A percentile compares a stretch with the other conserved stretches of the same genome.
Conservation (phyloP, 2,329 filamentous ascomycete species). For the Rhynchosporium agropyri region DNA sequence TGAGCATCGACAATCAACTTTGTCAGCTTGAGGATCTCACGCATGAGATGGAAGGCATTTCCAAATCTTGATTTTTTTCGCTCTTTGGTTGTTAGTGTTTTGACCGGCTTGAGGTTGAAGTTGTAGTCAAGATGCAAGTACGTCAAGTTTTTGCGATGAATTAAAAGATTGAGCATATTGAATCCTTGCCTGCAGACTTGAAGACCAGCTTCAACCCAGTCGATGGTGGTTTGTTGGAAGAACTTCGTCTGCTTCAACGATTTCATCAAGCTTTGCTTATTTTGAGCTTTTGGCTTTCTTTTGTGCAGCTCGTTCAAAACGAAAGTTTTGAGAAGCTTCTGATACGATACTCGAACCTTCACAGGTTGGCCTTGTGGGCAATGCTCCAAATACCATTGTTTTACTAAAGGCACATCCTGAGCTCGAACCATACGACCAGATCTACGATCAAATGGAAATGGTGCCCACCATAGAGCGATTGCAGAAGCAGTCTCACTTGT, state of each 20-base stretch:
- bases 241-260: slow-evolving; percentile 97
- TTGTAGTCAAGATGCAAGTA: slow-evolving; percentile 99
- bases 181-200: slow-evolving; percentile 98
- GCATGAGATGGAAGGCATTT: slow-evolving; percentile 98
- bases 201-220: slow-evolving; percentile 98
- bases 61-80: slow-evolving; percentile 99
- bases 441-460: slow-evolving; percentile 90
- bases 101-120: slow-evolving; percentile 98
- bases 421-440: slow-evolving; percentile 96
- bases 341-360: slow-evolving; percentile 97
- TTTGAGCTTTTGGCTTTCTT: slow-evolving; percentile 92
- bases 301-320: slow-evolving; percentile 97
- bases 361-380: slow-evolving; percentile 88
- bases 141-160: slow-evolving; percentile 97
- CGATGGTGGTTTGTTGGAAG: slow-evolving; percentile 98
- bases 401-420: slow-evolving; percentile 94
- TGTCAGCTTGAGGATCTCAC: slow-evolving; percentile 91
- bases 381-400: slow-evolving; percentile 98
- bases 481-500: slow-evolving; percentile 88
- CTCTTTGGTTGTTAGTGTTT: slow-evolving; percentile 97
- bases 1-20: slow-evolving; percentile 98
- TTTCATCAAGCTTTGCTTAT: slow-evolving; percentile 87
- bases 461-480: slow-evolving; percentile 97
- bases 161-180: slow-evolving; percentile 98
- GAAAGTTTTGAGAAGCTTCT: slow-evolving; percentile 94